Conservation (phyloP, 257 asterid species). For the Przewalskia tangutica region DNA sequence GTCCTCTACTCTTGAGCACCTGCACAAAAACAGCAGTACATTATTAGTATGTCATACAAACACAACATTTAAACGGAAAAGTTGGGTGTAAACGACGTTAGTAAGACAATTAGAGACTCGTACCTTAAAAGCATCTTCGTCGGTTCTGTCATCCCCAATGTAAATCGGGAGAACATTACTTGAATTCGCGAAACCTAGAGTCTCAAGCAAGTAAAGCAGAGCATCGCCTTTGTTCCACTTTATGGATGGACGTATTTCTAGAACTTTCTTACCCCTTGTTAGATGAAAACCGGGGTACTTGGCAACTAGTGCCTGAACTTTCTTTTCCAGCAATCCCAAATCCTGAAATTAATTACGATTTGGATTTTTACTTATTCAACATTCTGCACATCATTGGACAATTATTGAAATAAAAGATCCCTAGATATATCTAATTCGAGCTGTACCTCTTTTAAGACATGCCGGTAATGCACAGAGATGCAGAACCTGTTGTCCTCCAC, state of each 20-base stretch:
- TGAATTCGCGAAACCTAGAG: conserved; percentile 41
- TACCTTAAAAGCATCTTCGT: conserved; percentile 89
- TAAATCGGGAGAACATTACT: conserved; percentile 47
- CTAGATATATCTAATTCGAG: neutral
- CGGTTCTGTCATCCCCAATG: conserved; percentile 74
- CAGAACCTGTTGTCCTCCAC: conserved; percentile 82
- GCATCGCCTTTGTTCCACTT: conserved; percentile 86
- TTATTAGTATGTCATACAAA: neutral
- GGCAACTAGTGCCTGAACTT: conserved; percentile 19
- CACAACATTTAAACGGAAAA: neutral
- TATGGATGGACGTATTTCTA: conserved; percentile 77
- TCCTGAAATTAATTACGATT: conserved; percentile 24
- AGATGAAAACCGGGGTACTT: conserved; percentile 39
- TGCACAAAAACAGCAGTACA: conserved; percentile 1
- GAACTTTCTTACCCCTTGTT: conserved; percentile 65
- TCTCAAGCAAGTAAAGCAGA: conserved; percentile 44
- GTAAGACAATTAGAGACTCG: neutral
- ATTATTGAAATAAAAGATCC: neutral
- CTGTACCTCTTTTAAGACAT: conserved; percentile 48
- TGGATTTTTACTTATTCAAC: neutral
- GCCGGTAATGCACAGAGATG: conserved; percentile 75
- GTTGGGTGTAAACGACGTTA: neutral
- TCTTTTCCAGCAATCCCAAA: conserved; percentile 39
- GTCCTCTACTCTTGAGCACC: conserved; percentile 37
- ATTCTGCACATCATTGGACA: neutral